Base-by-base conservation (phyloP, 768 basidiomycete genomes). In the Amanita rubescens region DNA sequence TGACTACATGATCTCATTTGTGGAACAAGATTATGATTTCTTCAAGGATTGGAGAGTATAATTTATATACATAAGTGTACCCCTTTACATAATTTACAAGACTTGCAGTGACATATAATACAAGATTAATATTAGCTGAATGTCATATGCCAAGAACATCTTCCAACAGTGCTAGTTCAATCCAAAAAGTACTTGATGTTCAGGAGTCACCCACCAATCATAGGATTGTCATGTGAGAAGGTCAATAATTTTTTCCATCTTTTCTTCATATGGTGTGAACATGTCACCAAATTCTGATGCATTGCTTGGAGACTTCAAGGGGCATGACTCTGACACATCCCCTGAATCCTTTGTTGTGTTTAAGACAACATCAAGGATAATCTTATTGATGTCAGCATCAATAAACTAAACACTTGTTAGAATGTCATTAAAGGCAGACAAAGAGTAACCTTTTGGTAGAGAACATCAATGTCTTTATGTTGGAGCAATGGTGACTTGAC, bases 1-100 rank as follows among this genome's bases (percentile, higher is more conserved):
- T 37, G 91, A 94, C 53, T 94, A 90, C 62, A 94, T 96, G 91
- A 71, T 96, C 27, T 63, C 71, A 14, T 76, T 82, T 59, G 82
- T 86, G 22, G 71, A 75, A 49, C 63, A 61, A 38, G 85, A 91
- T 58, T 77, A 75, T 63, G 83, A 84, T 34, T 84, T 77, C 66
- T 92, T 92, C 69, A 73, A 69, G 54, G 84, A 85, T 39, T 90
- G 87, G 87, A 76, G 81, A 49, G 25, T 85, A 64, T 82, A 53
- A 45, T 11, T 46, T 53, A 53, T 51, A 4, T 15, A 27, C 38
- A 25, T 49, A 47, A 10, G n/a, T 30, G 27, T 30, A 30, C 27
- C 27, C 8, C 8, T 4, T 30, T 4, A 8, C 8, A 30, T 30
- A 30, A 30, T 30, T 3, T 30, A 30, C 27, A 30, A 30, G 27